Evolutionary conservation across 1,139 yeast species (phyloP).

Genomic region (Yamadazyma songkhlaensis): DNA sequence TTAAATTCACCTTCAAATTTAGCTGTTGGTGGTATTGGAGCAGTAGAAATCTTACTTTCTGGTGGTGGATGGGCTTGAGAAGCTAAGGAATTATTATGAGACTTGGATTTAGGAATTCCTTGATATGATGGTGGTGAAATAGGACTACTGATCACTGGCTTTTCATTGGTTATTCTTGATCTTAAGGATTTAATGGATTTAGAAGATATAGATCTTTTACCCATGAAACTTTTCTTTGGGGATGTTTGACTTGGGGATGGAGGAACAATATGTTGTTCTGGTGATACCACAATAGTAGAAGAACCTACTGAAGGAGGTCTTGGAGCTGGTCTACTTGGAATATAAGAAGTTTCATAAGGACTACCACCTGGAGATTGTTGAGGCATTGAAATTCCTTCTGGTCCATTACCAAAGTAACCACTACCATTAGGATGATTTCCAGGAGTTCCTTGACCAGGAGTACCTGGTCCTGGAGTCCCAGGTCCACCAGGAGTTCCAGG

Average conservation of each 20-base stretch:
- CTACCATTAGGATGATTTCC: constrained; percentile 8
- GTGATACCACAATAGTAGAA: constrained; percentile 5
- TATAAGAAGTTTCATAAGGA: constrained; percentile 43
- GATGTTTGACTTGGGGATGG: constrained; percentile 14
- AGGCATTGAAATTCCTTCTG: constrained; percentile 2
- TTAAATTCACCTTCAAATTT: constrained; percentile 29
- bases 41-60: constrained; percentile 31
- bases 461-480: constrained; percentile 15
- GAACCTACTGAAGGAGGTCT: constrained; percentile 20
- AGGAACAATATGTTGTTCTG: constrained; percentile 10
- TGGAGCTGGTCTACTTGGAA: constrained; percentile 71
- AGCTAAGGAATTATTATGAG: constrained; percentile 41
- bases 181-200: constrained; percentile 38
- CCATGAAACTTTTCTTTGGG: constrained; percentile 24
- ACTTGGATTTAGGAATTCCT: constrained; percentile 43
- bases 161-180: constrained; percentile 21
- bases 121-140: not conserved
- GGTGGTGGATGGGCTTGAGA: constrained; percentile 14
- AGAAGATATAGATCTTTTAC: constrained; percentile 36
- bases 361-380: constrained; percentile 7
- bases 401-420: not conserved
- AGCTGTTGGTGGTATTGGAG: constrained; percentile 35
- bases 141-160: constrained; percentile 3
- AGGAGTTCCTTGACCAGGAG: constrained; percentile 16
- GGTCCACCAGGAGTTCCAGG: constrained; percentile 24